Conservation (phyloP, 78 protist genomes). For the Dictyostelium firmibasis region DNA sequence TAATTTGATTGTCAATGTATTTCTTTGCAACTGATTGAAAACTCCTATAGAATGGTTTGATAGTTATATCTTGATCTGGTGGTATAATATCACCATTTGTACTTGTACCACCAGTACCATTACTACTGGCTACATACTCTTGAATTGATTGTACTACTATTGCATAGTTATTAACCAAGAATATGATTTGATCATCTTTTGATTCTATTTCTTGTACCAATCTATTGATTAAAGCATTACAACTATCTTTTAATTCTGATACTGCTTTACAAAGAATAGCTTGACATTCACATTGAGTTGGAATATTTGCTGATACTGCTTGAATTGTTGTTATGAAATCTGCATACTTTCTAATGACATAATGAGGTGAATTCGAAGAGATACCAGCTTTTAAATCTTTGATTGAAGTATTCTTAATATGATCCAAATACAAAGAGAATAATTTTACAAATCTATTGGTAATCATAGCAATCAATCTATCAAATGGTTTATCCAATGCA, state of each 20-base stretch:
- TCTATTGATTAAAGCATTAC: background rate
- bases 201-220: slow-evolving; percentile 7
- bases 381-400: slow-evolving; percentile 48
- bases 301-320: background rate
- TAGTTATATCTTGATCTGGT: background rate
- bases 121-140: background rate
- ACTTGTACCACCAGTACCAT: background rate
- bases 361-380: background rate
- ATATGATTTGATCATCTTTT: slow-evolving; percentile 26
- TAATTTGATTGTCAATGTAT: slow-evolving; percentile 1
- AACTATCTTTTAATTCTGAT: background rate
- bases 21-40: background rate
- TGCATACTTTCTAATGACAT: slow-evolving; percentile 1
- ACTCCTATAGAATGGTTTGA: background rate
- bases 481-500: slow-evolving; percentile 25
- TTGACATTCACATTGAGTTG: background rate
- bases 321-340: background rate
- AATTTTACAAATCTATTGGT: background rate
- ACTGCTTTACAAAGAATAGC: background rate
- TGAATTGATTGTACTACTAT: background rate
- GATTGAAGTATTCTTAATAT: background rate
- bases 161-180: slow-evolving; percentile 27
- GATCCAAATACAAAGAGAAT: background rate
- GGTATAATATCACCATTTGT: background rate
- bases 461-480: background rate